Conservation (phyloP, 768 basidiomycete genomes). For the Polyporus arcularius region DNA sequence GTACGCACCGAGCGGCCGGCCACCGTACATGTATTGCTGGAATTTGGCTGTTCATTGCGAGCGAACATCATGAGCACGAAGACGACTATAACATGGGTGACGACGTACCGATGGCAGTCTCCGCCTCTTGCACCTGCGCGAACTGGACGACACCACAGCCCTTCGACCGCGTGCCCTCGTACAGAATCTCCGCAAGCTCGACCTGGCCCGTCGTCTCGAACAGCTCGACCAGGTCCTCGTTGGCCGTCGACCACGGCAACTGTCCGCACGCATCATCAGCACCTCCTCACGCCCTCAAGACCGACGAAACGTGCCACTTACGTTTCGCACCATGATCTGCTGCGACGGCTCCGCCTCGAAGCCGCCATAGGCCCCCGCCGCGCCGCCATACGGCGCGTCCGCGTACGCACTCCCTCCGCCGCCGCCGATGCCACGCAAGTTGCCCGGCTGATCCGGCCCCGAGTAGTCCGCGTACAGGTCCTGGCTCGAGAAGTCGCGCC, state of each 20-base stretch:
- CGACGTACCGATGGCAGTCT: slow-evolving; percentile 83
- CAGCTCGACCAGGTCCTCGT: slow-evolving; percentile 96
- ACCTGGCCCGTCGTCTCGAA: slow-evolving; percentile 98
- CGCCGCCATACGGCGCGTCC: slow-evolving; percentile 37
- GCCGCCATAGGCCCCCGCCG: slow-evolving; percentile 43
- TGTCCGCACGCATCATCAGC: slow-evolving; percentile 33
- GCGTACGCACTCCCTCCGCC: slow-evolving; percentile 23
- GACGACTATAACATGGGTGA: neutral
- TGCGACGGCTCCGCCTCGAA: slow-evolving; percentile 80
- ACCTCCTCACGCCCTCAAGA: neutral
- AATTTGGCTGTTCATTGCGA: slow-evolving; percentile 68
- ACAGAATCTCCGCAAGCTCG: slow-evolving; percentile 91
- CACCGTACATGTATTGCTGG: slow-evolving; percentile 94
- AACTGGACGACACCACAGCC: slow-evolving; percentile 98
- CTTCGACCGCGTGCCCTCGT: slow-evolving; percentile 89
- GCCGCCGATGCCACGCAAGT: slow-evolving; percentile 36
- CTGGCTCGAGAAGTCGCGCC: slow-evolving; percentile 80
- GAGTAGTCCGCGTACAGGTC: slow-evolving; percentile 93
- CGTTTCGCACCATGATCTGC: slow-evolving; percentile 98
- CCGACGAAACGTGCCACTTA: slow-evolving; percentile 46
- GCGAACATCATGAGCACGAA: neutral
- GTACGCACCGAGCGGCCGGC: slow-evolving; percentile 74
- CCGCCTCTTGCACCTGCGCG: slow-evolving; percentile 81
- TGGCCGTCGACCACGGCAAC: slow-evolving; percentile 99
- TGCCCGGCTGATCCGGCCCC: slow-evolving; percentile 72